A percentile compares a stretch with the other conserved stretches of the same genome.
Conservation (phyloP, 1,284 basidiomycete genomes). For the Mycena sp. region DNA sequence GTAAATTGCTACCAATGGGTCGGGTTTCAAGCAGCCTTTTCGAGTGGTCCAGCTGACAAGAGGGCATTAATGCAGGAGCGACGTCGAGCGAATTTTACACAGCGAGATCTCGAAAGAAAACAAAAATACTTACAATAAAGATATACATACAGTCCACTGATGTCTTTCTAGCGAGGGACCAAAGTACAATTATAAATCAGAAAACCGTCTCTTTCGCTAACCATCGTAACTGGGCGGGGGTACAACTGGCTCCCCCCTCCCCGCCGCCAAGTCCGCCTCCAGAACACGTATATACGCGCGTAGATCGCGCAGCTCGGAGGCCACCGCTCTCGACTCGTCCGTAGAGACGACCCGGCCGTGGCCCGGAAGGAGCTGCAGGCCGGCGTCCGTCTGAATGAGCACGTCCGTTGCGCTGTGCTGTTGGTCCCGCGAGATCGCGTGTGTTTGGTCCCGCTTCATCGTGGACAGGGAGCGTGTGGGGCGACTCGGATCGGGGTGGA, state of each 20-base stretch:
- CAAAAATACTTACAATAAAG: too few species aligned
- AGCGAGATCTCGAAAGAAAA: too few species aligned
- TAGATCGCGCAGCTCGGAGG: constrained; percentile 11
- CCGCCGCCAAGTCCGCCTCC: constrained; percentile 8
- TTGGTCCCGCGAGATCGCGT: constrained; percentile 1
- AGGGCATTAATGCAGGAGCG: too few species aligned
- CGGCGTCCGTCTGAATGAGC: constrained; percentile 5
- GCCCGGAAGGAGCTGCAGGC: constrained; percentile 10
- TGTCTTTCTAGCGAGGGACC: too few species aligned
- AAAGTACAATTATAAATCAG: too few species aligned
- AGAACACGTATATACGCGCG: constrained; percentile 10
- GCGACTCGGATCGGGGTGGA: not conserved
- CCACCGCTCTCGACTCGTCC: constrained; percentile 7
- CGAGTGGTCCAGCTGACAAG: too few species aligned
- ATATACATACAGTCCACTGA: too few species aligned
- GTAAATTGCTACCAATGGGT: too few species aligned
- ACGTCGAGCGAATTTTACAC: too few species aligned
- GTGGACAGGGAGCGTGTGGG: constrained; percentile 1
- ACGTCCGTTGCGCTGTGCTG: constrained; percentile 4
- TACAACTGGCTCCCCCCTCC: not conserved
- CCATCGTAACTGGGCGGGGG: too few species aligned
- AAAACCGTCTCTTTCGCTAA: too few species aligned
- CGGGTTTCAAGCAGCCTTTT: too few species aligned
- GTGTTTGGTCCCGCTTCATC: constrained; percentile 18
- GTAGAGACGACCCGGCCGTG: constrained; percentile 9